A percentile compares a stretch with the other conserved stretches of the same genome.
Evolutionary conservation across 768 basidiomycete genomes (phyloP).

Genomic region (Leccinum fibrillosum): DNA sequence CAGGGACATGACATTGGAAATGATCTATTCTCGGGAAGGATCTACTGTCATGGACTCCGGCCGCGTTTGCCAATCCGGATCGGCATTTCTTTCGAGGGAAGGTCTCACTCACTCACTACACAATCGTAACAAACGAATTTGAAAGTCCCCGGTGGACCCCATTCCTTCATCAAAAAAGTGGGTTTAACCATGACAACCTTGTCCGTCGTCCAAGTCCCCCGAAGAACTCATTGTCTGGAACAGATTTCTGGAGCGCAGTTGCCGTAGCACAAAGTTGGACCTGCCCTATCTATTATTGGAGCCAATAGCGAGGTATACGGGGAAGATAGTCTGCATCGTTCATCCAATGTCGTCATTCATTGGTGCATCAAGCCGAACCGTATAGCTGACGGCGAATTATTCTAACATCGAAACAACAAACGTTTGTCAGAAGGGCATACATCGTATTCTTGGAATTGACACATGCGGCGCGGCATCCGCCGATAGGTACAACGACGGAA

Average conservation of each 20-base stretch:
- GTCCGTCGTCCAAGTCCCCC: not conserved
- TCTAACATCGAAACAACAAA: not conserved
- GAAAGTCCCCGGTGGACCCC: not conserved
- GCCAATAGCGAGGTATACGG: not conserved
- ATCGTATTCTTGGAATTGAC: constrained; percentile 2
- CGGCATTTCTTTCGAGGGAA: not conserved
- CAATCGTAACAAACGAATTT: not conserved
- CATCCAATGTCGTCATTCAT: not conserved
- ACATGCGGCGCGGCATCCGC: constrained; percentile 4
- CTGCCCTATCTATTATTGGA: not conserved
- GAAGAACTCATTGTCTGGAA: not conserved
- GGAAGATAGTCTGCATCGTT: not conserved
- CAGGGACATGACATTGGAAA: constrained; percentile 18
- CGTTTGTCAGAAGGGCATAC: not conserved
- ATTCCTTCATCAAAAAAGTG: not conserved
- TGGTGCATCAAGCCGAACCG: not conserved
- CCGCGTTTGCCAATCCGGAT: constrained; percentile 6
- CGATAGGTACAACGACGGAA: constrained; percentile 1
- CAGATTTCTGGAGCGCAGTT: not conserved
- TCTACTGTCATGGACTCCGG: constrained; percentile 13
- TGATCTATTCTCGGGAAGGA: constrained; percentile 15
- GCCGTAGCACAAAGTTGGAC: not conserved
- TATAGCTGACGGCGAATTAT: not conserved
- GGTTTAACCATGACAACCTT: not conserved
- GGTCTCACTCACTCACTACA: not conserved